Conservation (phyloP, 2,329 filamentous ascomycete genomes). For the Fusarium penzigii region DNA sequence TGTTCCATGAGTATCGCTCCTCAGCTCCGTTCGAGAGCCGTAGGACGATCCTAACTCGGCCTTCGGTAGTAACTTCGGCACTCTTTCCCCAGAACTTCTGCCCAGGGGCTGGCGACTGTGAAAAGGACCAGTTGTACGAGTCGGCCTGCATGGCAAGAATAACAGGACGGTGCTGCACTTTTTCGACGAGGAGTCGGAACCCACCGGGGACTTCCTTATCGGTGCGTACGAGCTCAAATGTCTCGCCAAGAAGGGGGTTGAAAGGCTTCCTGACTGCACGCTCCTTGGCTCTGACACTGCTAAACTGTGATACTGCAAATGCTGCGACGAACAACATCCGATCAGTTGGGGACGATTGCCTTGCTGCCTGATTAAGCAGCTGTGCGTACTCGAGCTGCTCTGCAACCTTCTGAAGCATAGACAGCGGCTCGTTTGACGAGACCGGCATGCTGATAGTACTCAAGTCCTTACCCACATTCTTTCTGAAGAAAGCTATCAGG, state of each 20-base stretch:
- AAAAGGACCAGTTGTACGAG: conserved; percentile 78
- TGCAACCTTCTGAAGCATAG: conserved; percentile 81
- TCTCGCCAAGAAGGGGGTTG: conserved; percentile 95
- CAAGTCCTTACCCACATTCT: conserved; percentile 97
- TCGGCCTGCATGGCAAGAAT: conserved; percentile 94
- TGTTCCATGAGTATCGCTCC: conserved; percentile 85
- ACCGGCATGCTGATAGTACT: conserved; percentile 98
- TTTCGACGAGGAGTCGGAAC: conserved; percentile 91
- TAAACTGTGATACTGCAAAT: conserved; percentile 88
- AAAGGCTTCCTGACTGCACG: conserved; percentile 94
- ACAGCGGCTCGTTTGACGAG: conserved; percentile 90
- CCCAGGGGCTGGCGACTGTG: conserved; percentile 82
- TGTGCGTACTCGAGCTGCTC: conserved; percentile 91
- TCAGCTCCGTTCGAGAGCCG: conserved; percentile 65
- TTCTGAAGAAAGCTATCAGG: conserved; percentile 89
- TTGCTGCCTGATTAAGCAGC: conserved; percentile 74
- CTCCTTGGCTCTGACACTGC: conserved; percentile 80
- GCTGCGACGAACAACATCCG: conserved; percentile 83
- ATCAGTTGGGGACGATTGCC: conserved; percentile 61
- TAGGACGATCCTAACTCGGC: conserved; percentile 76
- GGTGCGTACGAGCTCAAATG: conserved; percentile 86
- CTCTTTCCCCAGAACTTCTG: conserved; percentile 99
- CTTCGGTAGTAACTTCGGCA: conserved; percentile 90
- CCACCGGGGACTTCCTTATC: conserved; percentile 71
- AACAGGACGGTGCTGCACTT: conserved; percentile 90